phyloP scores from a whole-genome alignment of 495 filamentous ascomycete genomes.

The Penicillium arizonense region DNA sequence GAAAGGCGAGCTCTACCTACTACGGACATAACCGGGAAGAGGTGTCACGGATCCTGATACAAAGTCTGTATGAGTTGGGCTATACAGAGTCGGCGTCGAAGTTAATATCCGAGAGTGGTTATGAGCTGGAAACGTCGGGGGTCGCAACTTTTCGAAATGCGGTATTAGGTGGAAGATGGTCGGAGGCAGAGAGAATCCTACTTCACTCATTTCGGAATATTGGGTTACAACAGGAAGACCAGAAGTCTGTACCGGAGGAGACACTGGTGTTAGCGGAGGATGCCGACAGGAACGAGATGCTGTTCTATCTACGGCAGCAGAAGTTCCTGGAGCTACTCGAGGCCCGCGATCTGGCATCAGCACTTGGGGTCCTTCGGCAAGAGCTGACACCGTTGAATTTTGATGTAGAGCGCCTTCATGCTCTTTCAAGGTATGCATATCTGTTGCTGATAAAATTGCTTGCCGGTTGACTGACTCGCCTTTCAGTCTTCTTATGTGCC shows the following conservation, averaged over 20 bases:
- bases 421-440: conserved; percentile 68
- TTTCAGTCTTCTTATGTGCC: conserved; percentile 80
- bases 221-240: conserved; percentile 9
- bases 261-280: conserved; percentile 52
- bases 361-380: conserved; percentile 75
- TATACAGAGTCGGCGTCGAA: conserved; percentile 72
- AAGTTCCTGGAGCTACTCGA: conserved; percentile 95
- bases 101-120: conserved; percentile 81
- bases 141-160: conserved; percentile 83
- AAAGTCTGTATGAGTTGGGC: conserved; percentile 83
- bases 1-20: conserved; percentile 47
- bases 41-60: conserved; percentile 88
- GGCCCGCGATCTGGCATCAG: conserved; percentile 64
- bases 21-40: conserved; percentile 91
- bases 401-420: conserved; percentile 72
- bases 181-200: conserved; percentile 77
- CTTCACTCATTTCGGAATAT: conserved; percentile 49
- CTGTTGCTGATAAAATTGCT: neutral
- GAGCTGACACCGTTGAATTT: conserved; percentile 88
- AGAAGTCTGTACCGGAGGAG: conserved; percentile 28
- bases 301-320: conserved; percentile 84
- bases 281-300: conserved; percentile 60
- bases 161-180: conserved; percentile 79
- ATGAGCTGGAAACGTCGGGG: conserved; percentile 77
- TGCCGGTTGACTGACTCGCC: conserved; percentile 2